Evolutionary conservation across 352 stramenopile species (phyloP), one percentile per base, ranked within the genome.

Genomic region (Globisporangium solare): DNA sequence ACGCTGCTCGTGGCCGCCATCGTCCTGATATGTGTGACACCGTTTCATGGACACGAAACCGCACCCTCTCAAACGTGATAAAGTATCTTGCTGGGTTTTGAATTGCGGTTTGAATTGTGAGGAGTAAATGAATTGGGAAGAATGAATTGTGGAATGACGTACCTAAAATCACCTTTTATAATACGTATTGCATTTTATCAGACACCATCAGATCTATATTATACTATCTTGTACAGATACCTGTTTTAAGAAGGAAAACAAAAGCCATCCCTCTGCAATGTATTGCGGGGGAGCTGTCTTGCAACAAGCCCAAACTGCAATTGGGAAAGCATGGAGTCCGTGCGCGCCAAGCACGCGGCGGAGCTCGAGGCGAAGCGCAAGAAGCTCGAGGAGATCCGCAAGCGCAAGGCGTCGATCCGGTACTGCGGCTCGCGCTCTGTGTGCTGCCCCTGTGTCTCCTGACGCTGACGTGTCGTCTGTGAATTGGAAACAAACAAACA

Each of bases 341-440:
- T 92, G 58, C 84, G 84, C 60, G 84, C 82, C 48, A 88, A 88
- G 62, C 84, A 94, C 64, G 84, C 83, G 68, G 83, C 83, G 6
- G 85, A 95, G 67, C 71, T 95, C 45, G 85, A 95, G 64, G 85
- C 79, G 27, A 95, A 95, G 71, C 84, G 84, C 63, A 87, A 86
- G 66, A 95, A 95, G 70, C 74, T 95, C n/a, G 83, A 95, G 64
- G 85, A 95, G 72, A 93, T 95, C 61, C 85, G 85, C 49, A 77
- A 87, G 52, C 79, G 85, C 35, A 95, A 95, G 63, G 85, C 83
- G 0, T 82, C 79, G 22, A 72, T 92, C 39, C 70, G 80, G 81
- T 91, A 62, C 53, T 43, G 24, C 5, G 24, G 5, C 24, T 27
- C 5, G 24, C 24, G 24, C 5, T 27, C 24, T 27, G 24, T 27